These are phyloP conservation scores for Postia placenta DNA, from an alignment of 768 basidiomycete genomes.

Conservation along the genomic window DNA sequence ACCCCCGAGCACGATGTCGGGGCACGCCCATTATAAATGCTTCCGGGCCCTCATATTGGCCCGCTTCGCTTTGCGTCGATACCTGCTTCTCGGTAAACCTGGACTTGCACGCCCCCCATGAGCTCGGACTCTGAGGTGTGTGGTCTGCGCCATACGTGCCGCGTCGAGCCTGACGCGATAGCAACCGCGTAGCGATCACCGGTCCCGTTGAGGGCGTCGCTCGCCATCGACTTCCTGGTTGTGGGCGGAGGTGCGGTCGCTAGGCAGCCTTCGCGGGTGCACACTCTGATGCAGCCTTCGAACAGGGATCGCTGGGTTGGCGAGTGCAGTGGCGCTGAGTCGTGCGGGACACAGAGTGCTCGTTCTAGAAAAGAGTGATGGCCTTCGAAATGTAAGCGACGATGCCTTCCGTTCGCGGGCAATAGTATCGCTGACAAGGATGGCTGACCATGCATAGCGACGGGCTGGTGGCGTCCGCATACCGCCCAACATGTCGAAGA, in stretches of 20 bases:
- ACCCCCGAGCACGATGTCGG: too few relatives aligned
- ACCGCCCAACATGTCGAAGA: constrained; percentile 32
- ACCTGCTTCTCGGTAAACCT: too few relatives aligned
- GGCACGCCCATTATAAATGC: too few relatives aligned
- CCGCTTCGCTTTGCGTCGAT: too few relatives aligned
- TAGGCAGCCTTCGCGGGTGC: not conserved
- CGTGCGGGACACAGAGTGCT: constrained; percentile 27
- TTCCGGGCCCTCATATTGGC: too few relatives aligned
- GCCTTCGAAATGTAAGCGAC: constrained; percentile 6
- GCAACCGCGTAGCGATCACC: too few relatives aligned
- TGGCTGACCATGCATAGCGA: constrained; percentile 7
- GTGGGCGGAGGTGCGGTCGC: constrained; percentile 23
- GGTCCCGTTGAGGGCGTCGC: constrained; percentile 7
- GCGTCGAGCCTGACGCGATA: too few relatives aligned
- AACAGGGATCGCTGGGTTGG: constrained; percentile 27
- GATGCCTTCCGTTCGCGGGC: not conserved
- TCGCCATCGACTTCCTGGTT: constrained; percentile 23
- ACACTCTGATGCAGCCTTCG: not conserved
- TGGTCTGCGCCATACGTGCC: too few relatives aligned
- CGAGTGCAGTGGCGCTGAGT: constrained; percentile 24
- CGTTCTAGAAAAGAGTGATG: constrained; percentile 23
- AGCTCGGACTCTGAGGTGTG: too few relatives aligned
- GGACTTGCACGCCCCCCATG: too few relatives aligned
- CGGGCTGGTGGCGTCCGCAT: constrained; percentile 23
- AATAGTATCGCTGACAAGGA: not conserved